A percentile compares a stretch with the other conserved stretches of the same genome.
Evolutionary conservation across 148 eudicot species (phyloP).

Genomic region (Amaranthus hypochondriacus): DNA sequence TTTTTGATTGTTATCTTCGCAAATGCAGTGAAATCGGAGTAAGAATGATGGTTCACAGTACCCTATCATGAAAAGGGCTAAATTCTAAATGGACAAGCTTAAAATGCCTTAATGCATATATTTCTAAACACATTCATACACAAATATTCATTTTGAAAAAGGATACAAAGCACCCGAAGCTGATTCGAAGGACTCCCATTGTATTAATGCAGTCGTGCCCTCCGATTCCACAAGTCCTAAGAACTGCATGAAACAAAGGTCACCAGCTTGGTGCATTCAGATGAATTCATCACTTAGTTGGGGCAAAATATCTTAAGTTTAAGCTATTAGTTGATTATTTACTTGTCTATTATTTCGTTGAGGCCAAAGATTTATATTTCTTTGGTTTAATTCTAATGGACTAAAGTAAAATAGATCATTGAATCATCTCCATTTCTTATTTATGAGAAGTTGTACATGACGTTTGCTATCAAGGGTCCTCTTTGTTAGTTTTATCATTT

Average conservation of each 20-base stretch:
- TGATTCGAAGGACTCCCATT: constrained; percentile 87
- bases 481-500: too few species aligned
- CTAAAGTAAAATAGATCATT: too few species aligned
- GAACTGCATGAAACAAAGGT: constrained; percentile 43
- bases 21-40: neutral
- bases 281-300: neutral
- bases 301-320: neutral
- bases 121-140: neutral
- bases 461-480: too few species aligned
- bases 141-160: neutral
- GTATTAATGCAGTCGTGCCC: constrained; percentile 63
- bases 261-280: neutral
- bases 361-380: too few species aligned
- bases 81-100: neutral
- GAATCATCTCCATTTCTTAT: too few species aligned
- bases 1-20: neutral
- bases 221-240: constrained; percentile 59
- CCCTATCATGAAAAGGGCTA: neutral
- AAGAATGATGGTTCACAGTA: neutral
- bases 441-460: too few species aligned
- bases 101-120: neutral
- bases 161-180: constrained; percentile 96
- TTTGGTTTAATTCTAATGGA: too few species aligned
- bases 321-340: neutral
- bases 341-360: too few species aligned